Base-by-base conservation (phyloP, 2,329 filamentous ascomycete genomes). In the Diaporthe humulicola region DNA sequence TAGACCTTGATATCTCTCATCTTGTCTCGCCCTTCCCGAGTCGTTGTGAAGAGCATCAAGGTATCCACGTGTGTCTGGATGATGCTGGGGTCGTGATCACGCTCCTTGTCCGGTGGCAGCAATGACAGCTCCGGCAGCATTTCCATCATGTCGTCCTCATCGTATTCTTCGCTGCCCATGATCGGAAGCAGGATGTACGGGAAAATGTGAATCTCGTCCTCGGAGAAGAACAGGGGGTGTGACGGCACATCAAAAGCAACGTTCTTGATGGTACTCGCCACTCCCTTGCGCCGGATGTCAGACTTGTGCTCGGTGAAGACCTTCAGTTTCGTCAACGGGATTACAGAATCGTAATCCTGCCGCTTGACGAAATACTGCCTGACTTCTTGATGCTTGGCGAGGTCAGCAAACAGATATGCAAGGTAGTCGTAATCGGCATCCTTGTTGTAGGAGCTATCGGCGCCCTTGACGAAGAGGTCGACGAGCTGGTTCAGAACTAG, bases 251-350 rank as follows among this genome's bases (percentile, higher is more conserved):
- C 94, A 81, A 99, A 98, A 9, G 95, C 92, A 40, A 94, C 91
- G 81, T 99, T 99, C 84, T 98, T 98, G 82, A 99, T 95, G 14
- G 95, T 97, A 76, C 93, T 95, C 10, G 96, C 96, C n/a, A 98
- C 96, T n/a, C 97, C 97, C 80, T 95, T 95, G 72, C 97, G 90
- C 74, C 97, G 91, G 71, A 98, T 92, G 38, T 93, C 90, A 3
- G 94, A 97, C 79, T 90, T 88, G 85, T 98, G 95, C 83, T 98
- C 95, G 1, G 97, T 98, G 83, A 98, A 98, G 75, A 98, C 96
- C 75, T 93, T 94, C 76, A 99, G 88, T 87, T 98, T 98, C 66
- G 94, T 95, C 64, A 98, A 88, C 2, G 97, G 97, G n/a, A 98
- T 91, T 19, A 98, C 91, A 1, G 87, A 88, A 82, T 98, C 95